Evolutionary conservation across 371 early-diverging fungal genomes (phyloP).

Genomic region (Umbelopsis sp.): DNA sequence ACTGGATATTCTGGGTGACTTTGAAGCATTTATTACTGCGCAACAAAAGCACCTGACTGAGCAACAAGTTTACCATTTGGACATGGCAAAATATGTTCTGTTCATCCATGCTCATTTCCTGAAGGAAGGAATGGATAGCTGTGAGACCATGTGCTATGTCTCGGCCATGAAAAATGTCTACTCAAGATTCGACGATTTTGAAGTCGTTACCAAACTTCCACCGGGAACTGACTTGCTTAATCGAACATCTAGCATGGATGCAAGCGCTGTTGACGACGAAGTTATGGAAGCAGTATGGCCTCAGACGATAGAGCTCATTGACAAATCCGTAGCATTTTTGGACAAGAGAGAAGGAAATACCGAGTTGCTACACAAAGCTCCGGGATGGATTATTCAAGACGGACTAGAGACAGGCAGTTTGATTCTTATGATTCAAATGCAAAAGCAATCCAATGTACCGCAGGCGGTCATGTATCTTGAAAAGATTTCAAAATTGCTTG

Average conservation of each 20-base stretch:
- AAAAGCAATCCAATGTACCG: neutral
- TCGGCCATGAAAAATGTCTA: neutral
- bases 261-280: neutral
- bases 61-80: neutral
- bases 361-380: neutral
- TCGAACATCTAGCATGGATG: neutral
- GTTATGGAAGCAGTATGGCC: neutral
- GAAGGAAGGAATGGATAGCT: neutral
- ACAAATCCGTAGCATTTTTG: neutral
- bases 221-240: neutral
- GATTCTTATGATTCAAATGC: constrained; percentile 6
- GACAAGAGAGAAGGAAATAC: neutral
- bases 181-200: neutral
- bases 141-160: neutral
- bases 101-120: neutral
- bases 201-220: neutral
- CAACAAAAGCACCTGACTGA: neutral
- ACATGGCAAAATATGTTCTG: neutral
- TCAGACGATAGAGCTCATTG: neutral
- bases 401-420: neutral
- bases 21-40: constrained; percentile 3
- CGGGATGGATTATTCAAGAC: neutral
- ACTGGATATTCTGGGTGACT: neutral
- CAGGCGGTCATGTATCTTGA: neutral
- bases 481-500: neutral